A percentile compares a stretch with the other conserved stretches of the same genome.
phyloP scores from a whole-genome alignment of 768 basidiomycete species.

The Podaxis carcinomalis region DNA sequence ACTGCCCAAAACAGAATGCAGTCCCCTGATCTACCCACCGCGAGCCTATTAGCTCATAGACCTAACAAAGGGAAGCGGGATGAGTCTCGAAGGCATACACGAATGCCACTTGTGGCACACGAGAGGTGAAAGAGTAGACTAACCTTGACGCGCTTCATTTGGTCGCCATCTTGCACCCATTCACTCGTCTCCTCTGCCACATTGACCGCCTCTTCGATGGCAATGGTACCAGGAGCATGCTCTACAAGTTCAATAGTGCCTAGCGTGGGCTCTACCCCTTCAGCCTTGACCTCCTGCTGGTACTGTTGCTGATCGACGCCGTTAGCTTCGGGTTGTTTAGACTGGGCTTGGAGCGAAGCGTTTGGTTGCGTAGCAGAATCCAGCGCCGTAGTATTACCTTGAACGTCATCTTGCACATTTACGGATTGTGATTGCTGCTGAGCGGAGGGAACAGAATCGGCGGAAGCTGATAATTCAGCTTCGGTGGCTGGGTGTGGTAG shows the following conservation, averaged over 20 bases:
- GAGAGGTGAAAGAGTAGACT: constrained; percentile 20
- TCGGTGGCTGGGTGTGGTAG: constrained; percentile 23
- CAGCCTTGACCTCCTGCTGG: constrained; percentile 30
- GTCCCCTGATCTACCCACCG: constrained; percentile 97
- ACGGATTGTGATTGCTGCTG: constrained; percentile 10
- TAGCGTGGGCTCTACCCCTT: constrained; percentile 25
- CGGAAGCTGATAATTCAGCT: constrained; percentile 23
- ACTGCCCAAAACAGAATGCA: constrained; percentile 91
- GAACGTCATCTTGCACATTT: neutral
- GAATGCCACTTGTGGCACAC: constrained; percentile 8
- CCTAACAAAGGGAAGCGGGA: constrained; percentile 40
- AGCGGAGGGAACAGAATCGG: constrained; percentile 13
- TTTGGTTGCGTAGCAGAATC: neutral
- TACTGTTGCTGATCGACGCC: constrained; percentile 11
- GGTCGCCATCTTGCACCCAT: constrained; percentile 59
- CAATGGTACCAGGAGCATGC: constrained; percentile 33
- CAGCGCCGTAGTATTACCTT: neutral
- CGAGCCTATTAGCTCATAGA: constrained; percentile 89
- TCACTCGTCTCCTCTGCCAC: constrained; percentile 54
- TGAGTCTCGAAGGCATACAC: neutral
- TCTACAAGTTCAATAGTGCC: constrained; percentile 45
- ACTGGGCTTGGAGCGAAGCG: neutral
- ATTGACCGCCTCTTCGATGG: constrained; percentile 29
- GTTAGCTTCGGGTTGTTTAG: neutral
- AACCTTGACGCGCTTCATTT: constrained; percentile 84